These are phyloP conservation scores for Oryza coarctata DNA, from an alignment of 176 grass and related monocot species.

Conservation along the genomic window DNA sequence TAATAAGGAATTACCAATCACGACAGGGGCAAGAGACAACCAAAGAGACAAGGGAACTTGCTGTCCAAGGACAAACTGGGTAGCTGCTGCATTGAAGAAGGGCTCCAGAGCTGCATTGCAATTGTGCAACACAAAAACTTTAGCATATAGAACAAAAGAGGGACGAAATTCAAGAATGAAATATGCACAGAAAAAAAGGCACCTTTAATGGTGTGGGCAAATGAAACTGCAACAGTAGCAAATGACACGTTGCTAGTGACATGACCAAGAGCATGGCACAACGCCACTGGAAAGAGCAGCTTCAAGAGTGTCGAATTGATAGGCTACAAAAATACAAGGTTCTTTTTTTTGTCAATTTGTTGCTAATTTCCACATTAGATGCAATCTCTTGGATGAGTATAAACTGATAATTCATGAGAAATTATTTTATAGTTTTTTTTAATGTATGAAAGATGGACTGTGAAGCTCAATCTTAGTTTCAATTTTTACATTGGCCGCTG, in stretches of 20 bases:
- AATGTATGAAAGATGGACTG: neutral
- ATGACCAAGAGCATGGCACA: conserved; percentile 94
- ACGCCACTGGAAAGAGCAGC: conserved; percentile 83
- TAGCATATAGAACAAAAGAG: conserved; percentile 24
- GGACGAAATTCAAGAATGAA: neutral
- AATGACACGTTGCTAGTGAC: conserved; percentile 97
- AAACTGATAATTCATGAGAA: neutral
- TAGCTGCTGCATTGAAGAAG: conserved; percentile 97
- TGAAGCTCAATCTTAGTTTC: neutral
- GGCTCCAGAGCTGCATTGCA: conserved; percentile 84
- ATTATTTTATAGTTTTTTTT: neutral
- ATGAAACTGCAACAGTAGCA: conserved; percentile 94
- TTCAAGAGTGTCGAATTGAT: conserved; percentile 77
- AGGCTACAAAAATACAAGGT: conserved; percentile 51
- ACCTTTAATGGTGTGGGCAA: conserved; percentile 97
- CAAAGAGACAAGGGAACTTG: conserved; percentile 83
- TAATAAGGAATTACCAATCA: conserved; percentile 72
- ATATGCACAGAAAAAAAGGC: conserved; percentile 31
- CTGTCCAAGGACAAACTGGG: conserved; percentile 97
- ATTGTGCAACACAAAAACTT: conserved; percentile 23
- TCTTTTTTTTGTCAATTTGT: neutral
- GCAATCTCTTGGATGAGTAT: neutral
- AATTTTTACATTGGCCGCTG: neutral
- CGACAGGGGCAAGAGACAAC: conserved; percentile 95
- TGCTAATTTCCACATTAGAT: conserved; percentile 3